Evolutionary conservation across 2,329 filamentous ascomycete genomes (phyloP), one percentile per base, ranked within the genome.

Genomic region (Penicillium oxalicum): DNA sequence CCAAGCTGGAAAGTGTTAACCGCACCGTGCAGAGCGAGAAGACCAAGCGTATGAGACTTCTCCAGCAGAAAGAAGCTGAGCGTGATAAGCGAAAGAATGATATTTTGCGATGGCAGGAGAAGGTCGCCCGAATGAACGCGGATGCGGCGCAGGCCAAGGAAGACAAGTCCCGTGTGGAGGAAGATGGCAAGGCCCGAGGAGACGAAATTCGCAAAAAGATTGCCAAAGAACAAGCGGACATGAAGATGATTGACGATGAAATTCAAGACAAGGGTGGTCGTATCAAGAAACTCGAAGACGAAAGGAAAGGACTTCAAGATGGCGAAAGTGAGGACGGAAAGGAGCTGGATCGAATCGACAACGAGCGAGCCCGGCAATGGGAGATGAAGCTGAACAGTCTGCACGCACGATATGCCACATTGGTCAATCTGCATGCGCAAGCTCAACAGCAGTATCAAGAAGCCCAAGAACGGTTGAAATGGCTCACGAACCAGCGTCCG

Each of bases 1-100:
- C 88, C 45, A 82, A 81, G 40, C 82, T 91, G 5, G 89, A 94
- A 66, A 83, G 88, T 45, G 78, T 87, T 55, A 95, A 94, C 74
- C 83, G 89, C 41, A 79, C 83, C 4, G 86, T 88, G 1, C 86
- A 94, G 63, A 87, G 86, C 54, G 85, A 87, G 51, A 87, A 86
- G 58, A 77, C 80, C 0, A 88, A 91, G 62, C 87, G 88, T 62
- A 88, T 96, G 49, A 79, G 77, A 48, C 61, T 75, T 25, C 65
- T 85, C 45, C 76, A 80, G 52, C 77, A 82, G 54, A 84, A 82
- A 63, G 76, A 80, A 58, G 75, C 75, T 7, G 79, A 83, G 55
- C 73, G 79, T 32, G 74, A 79, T 61, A 84, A 82, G 64, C 68
- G 82, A 48, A 77, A 77, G 56, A 77, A 81, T 37, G 81, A 85